Conservation (phyloP, 106 monocot species). For the Allium cepa region DNA sequence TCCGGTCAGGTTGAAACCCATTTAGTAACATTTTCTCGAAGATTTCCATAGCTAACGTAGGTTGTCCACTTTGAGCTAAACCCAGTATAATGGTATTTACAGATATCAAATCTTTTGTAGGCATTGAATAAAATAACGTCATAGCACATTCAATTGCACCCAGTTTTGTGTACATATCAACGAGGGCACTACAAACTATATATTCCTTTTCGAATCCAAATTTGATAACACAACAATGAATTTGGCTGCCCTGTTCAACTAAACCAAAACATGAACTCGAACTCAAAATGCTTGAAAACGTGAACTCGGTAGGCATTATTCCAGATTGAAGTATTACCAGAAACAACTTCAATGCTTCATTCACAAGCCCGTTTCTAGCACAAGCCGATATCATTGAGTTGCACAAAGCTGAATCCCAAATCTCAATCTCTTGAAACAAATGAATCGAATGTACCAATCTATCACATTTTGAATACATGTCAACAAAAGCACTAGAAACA, state of each 20-base stretch:
- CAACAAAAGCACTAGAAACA: conserved; percentile 73
- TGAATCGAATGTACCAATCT: conserved; percentile 49
- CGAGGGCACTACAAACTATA: conserved; percentile 47
- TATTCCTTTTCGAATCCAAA: conserved; percentile 38
- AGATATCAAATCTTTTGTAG: conserved; percentile 37
- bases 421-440: conserved; percentile 32
- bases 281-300: conserved; percentile 48
- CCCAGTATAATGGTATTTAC: conserved; percentile 71
- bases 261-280: conserved; percentile 38
- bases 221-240: conserved; percentile 51
- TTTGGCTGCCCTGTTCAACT: conserved; percentile 31
- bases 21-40: conserved; percentile 29
- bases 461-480: conserved; percentile 88
- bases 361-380: conserved; percentile 16
- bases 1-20: conserved; percentile 45
- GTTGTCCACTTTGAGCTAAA: conserved; percentile 47
- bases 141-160: conserved; percentile 32
- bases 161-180: conserved; percentile 57
- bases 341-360: conserved; percentile 44
- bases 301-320: conserved; percentile 59
- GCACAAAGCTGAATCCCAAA: conserved; percentile 42
- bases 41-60: conserved; percentile 31
- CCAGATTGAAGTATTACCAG: conserved; percentile 15
- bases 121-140: conserved; percentile 37
- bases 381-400: conserved; percentile 51